Evolutionary conservation across 2,329 filamentous ascomycete species (phyloP).

Genomic region (Bipolaris bicolor): DNA sequence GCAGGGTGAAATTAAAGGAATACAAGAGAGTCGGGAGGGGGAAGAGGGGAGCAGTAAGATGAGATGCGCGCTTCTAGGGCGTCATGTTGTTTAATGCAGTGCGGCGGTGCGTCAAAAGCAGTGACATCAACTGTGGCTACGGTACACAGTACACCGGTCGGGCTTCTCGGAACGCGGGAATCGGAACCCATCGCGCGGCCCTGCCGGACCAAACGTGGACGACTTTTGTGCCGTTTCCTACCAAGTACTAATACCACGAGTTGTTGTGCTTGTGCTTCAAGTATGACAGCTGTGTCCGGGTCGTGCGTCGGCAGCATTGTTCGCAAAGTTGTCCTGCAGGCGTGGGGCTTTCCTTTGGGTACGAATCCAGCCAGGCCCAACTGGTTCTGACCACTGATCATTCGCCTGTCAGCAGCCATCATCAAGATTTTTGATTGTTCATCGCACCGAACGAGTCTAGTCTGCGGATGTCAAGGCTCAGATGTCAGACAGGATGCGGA

Average conservation of each 20-base stretch:
- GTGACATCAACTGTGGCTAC: conserved; percentile 34
- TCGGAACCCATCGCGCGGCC: conserved; percentile 13
- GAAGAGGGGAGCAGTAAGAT: conserved; percentile 17
- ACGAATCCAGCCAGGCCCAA: conserved; percentile 4
- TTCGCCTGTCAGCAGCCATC: background rate
- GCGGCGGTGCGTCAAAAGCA: conserved; percentile 33
- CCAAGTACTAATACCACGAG: background rate
- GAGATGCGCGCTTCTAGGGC: conserved; percentile 25
- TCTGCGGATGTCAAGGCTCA: background rate
- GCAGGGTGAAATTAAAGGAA: background rate
- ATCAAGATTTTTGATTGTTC: background rate
- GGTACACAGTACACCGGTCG: conserved; percentile 5
- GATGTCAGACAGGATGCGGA: background rate
- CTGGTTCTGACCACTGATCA: background rate
- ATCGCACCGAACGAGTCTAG: background rate
- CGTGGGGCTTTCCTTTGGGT: conserved; percentile 21
- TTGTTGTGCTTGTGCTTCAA: conserved; percentile 5
- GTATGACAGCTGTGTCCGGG: conserved; percentile 6
- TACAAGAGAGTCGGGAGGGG: conserved; percentile 4
- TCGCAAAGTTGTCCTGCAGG: conserved; percentile 10
- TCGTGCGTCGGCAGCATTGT: conserved; percentile 13
- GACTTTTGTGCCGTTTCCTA: conserved; percentile 3
- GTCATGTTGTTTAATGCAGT: conserved; percentile 30
- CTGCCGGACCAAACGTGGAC: conserved; percentile 28
- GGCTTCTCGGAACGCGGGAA: conserved; percentile 23